Percentiles rank a stretch among this genome's conserved stretches.
Conservation (phyloP, 106 monocot species). For the Allium fistulosum region DNA sequence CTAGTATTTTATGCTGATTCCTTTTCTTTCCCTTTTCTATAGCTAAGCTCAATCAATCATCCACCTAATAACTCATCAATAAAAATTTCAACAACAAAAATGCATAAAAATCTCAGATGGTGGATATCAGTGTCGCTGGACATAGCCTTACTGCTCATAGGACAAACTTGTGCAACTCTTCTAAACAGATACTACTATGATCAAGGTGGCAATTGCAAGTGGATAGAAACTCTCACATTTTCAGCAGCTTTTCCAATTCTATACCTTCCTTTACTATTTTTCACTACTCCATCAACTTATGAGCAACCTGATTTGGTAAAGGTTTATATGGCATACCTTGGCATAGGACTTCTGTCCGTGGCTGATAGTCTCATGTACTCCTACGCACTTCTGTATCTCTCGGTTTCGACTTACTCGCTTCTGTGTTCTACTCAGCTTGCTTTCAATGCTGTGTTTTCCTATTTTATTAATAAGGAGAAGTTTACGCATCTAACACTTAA, state of each 20-base stretch:
- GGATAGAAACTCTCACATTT: slow-evolving; percentile 17
- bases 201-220: slow-evolving; percentile 19
- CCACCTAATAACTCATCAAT: too few species aligned
- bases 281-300: not conserved
- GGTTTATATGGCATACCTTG: slow-evolving; percentile 1
- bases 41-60: too few species aligned
- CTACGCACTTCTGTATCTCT: slow-evolving; percentile 49
- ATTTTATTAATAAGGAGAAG: slow-evolving; percentile 34
- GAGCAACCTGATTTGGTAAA: not conserved
- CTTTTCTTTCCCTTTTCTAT: too few species aligned
- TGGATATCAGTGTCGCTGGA: slow-evolving; percentile 8
- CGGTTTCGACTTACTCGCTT: slow-evolving; percentile 52
- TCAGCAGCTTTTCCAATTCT: slow-evolving; percentile 16
- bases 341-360: slow-evolving; percentile 7
- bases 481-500: slow-evolving; percentile 37
- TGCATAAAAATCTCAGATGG: slow-evolving; percentile 4
- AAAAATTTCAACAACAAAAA: not conserved
- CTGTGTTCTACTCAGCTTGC: slow-evolving; percentile 38
- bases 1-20: too few species aligned
- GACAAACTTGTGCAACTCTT: slow-evolving; percentile 15
- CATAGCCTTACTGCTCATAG: slow-evolving; percentile 10
- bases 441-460: slow-evolving; percentile 47
- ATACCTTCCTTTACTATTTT: slow-evolving; percentile 10
- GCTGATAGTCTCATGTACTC: slow-evolving; percentile 34
- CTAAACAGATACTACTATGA: slow-evolving; percentile 20